These are phyloP conservation scores for Schwanniomyces occidentalis DNA, from an alignment of 805 yeast genomes.

Conservation along the genomic window DNA sequence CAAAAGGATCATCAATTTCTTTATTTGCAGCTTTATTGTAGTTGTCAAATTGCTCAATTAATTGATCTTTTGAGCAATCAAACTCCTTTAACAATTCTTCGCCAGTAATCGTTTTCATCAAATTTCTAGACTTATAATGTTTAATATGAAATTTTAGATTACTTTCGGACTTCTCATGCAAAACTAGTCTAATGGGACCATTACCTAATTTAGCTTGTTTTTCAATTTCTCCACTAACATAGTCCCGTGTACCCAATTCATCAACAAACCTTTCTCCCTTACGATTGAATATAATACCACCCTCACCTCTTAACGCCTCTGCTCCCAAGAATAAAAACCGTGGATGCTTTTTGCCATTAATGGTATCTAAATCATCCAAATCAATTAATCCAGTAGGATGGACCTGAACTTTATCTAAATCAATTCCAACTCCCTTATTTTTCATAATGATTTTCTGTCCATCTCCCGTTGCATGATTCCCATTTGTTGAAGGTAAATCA, in stretches of 20 bases:
- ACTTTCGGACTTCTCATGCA: conserved; percentile 47
- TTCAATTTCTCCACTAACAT: conserved; percentile 58
- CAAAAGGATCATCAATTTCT: conserved; percentile 42
- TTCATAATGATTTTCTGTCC: conserved; percentile 57
- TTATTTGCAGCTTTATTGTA: conserved; percentile 46
- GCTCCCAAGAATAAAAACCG: conserved; percentile 62
- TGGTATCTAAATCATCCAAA: conserved; percentile 44
- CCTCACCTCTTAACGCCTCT: conserved; percentile 66
- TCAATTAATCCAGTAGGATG: conserved; percentile 69
- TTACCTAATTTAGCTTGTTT: conserved; percentile 37
- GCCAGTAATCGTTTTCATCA: conserved; percentile 50
- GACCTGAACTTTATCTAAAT: conserved; percentile 65
- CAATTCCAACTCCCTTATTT: conserved; percentile 56
- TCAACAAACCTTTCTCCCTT: conserved; percentile 59
- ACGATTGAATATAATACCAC: conserved; percentile 56
- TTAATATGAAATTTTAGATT: conserved; percentile 52
- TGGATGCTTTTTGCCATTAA: conserved; percentile 38
- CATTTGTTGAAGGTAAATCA: conserved; percentile 60
- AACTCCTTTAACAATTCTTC: conserved; percentile 42
- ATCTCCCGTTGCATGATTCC: conserved; percentile 63
- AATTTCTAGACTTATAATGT: conserved; percentile 56
- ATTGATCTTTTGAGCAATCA: conserved; percentile 27
- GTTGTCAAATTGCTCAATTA: conserved; percentile 33
- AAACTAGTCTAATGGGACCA: conserved; percentile 51
- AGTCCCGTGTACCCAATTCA: conserved; percentile 60